Base-by-base conservation (phyloP, 345 rosid genomes). In the Murraya paniculata region DNA sequence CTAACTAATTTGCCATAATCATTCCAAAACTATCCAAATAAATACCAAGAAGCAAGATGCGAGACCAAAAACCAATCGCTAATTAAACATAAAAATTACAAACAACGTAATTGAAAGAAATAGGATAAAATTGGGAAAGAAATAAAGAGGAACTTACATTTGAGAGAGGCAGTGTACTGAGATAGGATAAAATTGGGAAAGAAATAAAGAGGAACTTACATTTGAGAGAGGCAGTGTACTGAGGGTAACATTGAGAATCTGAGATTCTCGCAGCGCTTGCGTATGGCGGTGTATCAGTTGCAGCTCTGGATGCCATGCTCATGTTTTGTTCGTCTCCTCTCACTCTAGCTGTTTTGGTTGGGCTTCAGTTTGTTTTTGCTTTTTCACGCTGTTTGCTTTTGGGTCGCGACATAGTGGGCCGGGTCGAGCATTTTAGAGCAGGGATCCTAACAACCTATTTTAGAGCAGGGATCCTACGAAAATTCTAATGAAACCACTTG, bases 201-300 rank as follows among this genome's bases (percentile, higher is more conserved):
- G 13, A 38, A 35, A 27, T 21, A 9, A 22, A 22, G 16, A 30
- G 19, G 33, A 56, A 72, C 79, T 82, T 86, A 92, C 99, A 93
- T 86, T 90, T 93, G 82, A 95, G 97, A 66, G 98, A 92, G 66
- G 97, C 94, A 7, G 98, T 79, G 81, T 95, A 93, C 61, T 95
- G 91, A 59, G 86, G 87, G 82, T 79, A 93, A 79, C 98, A 93
- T 18, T 77, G 91, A 50, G 95, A 95, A 85, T 95, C 98, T 45
- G 98, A 75, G 68, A 95, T 84, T 80, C 97, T 90, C 9, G 92
- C 93, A 14, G 98, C 93, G 75, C 94, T 91, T 64, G 94, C 90
- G 77, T 89, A 86, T 24, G 93, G 84, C 84, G 91, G 41, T 59
- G 87, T 82, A 60, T 71, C 74, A 73, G 89, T 48, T 68, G 87